These are phyloP conservation scores for Madurella fahalii DNA, from an alignment of 2,329 filamentous ascomycete genomes.

Conservation along the genomic window DNA sequence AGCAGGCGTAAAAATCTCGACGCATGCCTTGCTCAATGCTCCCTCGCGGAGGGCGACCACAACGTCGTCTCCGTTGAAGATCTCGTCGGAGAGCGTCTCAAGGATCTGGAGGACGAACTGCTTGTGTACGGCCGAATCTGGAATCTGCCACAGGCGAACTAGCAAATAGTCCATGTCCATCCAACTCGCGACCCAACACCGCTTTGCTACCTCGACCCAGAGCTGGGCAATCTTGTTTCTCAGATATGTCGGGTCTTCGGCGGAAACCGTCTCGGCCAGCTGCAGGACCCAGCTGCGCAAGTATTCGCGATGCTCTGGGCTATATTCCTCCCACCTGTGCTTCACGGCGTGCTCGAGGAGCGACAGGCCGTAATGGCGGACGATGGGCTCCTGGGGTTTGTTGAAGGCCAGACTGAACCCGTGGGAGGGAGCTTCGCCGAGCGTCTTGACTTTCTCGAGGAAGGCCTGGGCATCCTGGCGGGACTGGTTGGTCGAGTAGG, in stretches of 20 bases:
- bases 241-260: slow-evolving; percentile 74
- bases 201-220: slow-evolving; percentile 92
- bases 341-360: slow-evolving; percentile 86
- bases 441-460: slow-evolving; percentile 79
- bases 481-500: slow-evolving; percentile 73
- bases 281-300: slow-evolving; percentile 74
- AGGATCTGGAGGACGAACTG: slow-evolving; percentile 84
- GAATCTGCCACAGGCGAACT: slow-evolving; percentile 74
- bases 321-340: slow-evolving; percentile 76
- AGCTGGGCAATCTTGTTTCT: slow-evolving; percentile 91
- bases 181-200: slow-evolving; percentile 91
- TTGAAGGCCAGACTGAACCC: slow-evolving; percentile 80
- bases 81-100: slow-evolving; percentile 88
- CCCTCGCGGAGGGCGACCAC: slow-evolving; percentile 79
- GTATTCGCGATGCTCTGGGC: slow-evolving; percentile 59
- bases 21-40: slow-evolving; percentile 79
- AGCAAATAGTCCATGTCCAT: slow-evolving; percentile 87
- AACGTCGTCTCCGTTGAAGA: slow-evolving; percentile 86
- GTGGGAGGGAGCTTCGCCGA: slow-evolving; percentile 74
- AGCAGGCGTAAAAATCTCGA: slow-evolving; percentile 87
- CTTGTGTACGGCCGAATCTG: slow-evolving; percentile 62
- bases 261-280: slow-evolving; percentile 67
- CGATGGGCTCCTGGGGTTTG: slow-evolving; percentile 68
- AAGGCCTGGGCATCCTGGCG: slow-evolving; percentile 80
- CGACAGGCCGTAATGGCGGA: slow-evolving; percentile 91